Conservation (phyloP, 495 filamentous ascomycete genomes). For the Daldinia caldariorum region DNA sequence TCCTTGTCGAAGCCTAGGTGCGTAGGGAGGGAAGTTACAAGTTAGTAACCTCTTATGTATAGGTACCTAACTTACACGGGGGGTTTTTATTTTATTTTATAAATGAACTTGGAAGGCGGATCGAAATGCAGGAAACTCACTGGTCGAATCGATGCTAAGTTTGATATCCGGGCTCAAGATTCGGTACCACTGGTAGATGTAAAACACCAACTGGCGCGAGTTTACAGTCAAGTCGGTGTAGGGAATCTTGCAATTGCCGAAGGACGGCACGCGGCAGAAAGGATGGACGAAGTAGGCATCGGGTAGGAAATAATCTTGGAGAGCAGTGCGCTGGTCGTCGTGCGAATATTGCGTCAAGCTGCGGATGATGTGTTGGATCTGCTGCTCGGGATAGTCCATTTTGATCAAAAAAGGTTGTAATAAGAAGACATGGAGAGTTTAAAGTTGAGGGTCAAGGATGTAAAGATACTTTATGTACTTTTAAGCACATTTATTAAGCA, state of each 20-base stretch:
- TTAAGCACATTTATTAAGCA: no score
- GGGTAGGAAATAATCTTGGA: conserved; percentile 76
- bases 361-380: conserved; percentile 69
- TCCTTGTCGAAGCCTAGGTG: conserved; percentile 71
- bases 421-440: background rate
- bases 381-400: conserved; percentile 43
- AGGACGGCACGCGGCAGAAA: conserved; percentile 76
- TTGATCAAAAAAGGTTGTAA: background rate
- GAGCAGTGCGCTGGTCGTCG: conserved; percentile 65
- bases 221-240: conserved; percentile 56
- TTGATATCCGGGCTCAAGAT: conserved; percentile 80
- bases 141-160: conserved; percentile 72
- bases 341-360: conserved; percentile 72
- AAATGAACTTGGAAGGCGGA: no score
- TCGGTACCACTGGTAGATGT: conserved; percentile 88
- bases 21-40: no score
- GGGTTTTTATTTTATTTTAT: no score
- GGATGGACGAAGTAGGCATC: conserved; percentile 80
- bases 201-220: conserved; percentile 69
- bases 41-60: background rate
- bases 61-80: no score
- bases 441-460: conserved; percentile 19
- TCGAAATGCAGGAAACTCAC: conserved; percentile 53
- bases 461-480: background rate
- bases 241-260: conserved; percentile 53